phyloP scores from a whole-genome alignment of 345 rosid genomes.

The Acer negundo region DNA sequence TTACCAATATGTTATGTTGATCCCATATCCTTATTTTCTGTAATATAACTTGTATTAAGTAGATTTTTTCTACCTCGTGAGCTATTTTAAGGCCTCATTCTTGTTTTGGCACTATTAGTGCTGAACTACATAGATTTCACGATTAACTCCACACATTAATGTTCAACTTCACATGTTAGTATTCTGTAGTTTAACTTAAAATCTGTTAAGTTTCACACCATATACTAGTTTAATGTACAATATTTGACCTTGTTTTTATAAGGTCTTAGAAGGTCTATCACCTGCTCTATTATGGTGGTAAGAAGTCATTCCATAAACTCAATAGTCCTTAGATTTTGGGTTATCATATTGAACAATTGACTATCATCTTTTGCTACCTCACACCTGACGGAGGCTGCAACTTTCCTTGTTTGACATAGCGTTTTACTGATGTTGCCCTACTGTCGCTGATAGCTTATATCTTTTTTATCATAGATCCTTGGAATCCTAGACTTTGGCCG shows the following conservation, averaged over 20 bases:
- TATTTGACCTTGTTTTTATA: not conserved
- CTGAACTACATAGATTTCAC: not conserved
- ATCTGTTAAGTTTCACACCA: not conserved
- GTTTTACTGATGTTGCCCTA: not conserved
- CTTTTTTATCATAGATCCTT: slow-evolving; percentile 49
- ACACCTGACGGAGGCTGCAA: slow-evolving; percentile 4
- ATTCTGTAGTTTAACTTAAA: not conserved
- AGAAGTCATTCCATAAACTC: not conserved
- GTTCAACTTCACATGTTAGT: not conserved
- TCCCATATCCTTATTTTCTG: not conserved
- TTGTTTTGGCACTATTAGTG: not conserved
- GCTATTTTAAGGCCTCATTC: not conserved
- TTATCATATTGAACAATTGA: not conserved
- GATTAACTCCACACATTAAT: not conserved
- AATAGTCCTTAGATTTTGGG: not conserved
- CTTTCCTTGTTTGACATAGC: not conserved
- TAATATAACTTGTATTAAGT: not conserved
- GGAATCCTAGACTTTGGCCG: slow-evolving; percentile 82
- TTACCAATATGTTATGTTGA: not conserved
- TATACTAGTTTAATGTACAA: not conserved
- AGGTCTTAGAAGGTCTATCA: not conserved
- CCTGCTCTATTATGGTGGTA: not conserved
- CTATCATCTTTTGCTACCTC: not conserved
- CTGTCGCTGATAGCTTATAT: not conserved
- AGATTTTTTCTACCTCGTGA: not conserved